Evolutionary conservation across 2,329 filamentous ascomycete genomes (phyloP), one percentile per base, ranked within the genome.

Genomic region (Orbilia ellipsospora): DNA sequence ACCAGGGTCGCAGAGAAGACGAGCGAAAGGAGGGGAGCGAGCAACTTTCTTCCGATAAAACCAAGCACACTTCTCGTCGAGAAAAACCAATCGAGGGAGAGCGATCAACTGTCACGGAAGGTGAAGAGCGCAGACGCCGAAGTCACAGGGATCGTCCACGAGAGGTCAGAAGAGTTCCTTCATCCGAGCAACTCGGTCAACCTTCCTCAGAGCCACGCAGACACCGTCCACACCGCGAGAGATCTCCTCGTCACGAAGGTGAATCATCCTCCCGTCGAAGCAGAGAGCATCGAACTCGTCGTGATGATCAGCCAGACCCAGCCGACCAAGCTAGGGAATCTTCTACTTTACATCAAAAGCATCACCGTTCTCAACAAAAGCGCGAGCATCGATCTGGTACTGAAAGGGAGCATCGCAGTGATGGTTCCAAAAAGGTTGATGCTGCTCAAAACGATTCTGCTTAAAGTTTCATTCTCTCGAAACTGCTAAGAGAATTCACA

Each of bases 221-320:
- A 48, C 31, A 56, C 54, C 50, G 20, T 18, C 8, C 50, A 20
- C 50, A 18, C 50, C 50, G 50, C n/a, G 50, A 52, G 16, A 52
- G 50, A 26, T 20, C 10, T 13, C 16, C 50, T 4, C 10, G 16
- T 23, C 5, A 7, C 12, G 50, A 52, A 52, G 20, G 20, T 4
- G 50, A 52, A 20, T 20, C 10, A 26, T 20, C 50, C 12, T 23
- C 50, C 20, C 10, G 20, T 26, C 50, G 8, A 26, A 13, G 15
- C 2, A 52, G 20, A 20, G 16, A 20, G 12, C 50, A 52, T 26
- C 50, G 50, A 18, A 13, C n/a, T 52, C n/a, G 50, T 26, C n/a
- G 20, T 13, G 16, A 52, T n/a, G 20, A 26, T 10, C 12, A 18
- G 10, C 12, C 50, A 10, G 5, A 8, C 16, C 44, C 44, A 48